Base-by-base conservation (phyloP, 2,329 filamentous ascomycete genomes). In the Beauveria sp. region DNA sequence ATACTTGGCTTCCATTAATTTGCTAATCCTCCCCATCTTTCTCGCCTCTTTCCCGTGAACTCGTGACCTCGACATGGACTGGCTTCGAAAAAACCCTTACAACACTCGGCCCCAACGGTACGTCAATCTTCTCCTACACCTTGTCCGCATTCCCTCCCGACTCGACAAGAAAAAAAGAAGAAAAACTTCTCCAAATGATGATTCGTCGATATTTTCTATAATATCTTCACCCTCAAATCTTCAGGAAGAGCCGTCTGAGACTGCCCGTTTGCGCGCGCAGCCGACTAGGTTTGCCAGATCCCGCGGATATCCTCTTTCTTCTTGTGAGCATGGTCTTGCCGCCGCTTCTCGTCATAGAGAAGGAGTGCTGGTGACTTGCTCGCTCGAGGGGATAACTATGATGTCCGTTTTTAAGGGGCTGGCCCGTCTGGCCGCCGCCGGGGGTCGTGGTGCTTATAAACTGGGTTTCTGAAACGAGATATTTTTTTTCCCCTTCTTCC, bases 161-260 rank as follows among this genome's bases (percentile, higher is more conserved):
- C 18, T 38, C n/a, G 26, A 10, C 26, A 16, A 51, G 6, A 42
- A 28, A 61, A 49, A 5, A 31, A 10, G 28, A 40, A 22, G 28
- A 26, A 42, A 31, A 61, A 45, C 22, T 55, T 64, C 67, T 71
- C 69, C 68, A 69, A 66, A 77, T 77, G 76, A 77, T 77, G 76
- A 76, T 68, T 69, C 70, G 65, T 63, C 45, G 62, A 60, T 63
- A 69, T 72, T 74, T 58, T 8, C 26, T 12, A 42, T 26, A 61
- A 61, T 61, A 61, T 61, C 59, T 68, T 69, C 74, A 74, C 74
- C 75, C 75, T 70, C 66, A 64, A 66, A 66, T 67, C 71, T 69
- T 71, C 75, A 78, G 76, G 76, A 78, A 78, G 76, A 78, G 76
- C 76, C 76, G 76, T 78, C 74, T 78, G 70, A 78, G 76, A 78